Percentiles rank a stretch among this genome's conserved stretches.
Evolutionary conservation across 2,329 filamentous ascomycete species (phyloP).

Genomic region (Seiridium unicorne): DNA sequence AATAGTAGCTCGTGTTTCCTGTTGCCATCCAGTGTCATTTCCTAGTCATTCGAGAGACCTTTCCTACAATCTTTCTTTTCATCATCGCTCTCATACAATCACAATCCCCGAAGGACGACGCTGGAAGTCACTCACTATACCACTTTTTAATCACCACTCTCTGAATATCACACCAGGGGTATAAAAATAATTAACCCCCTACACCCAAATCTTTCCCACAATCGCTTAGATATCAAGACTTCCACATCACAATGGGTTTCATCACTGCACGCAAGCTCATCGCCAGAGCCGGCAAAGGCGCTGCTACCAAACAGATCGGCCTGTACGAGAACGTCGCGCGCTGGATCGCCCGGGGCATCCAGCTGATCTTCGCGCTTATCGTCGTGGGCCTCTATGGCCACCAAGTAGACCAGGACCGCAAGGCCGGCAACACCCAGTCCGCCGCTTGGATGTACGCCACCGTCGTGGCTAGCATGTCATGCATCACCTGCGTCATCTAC

Average conservation of each 20-base stretch:
- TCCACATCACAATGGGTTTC: conserved; percentile 4
- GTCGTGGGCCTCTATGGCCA: conserved; percentile 68
- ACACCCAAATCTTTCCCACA: background rate
- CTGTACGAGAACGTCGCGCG: conserved; percentile 47
- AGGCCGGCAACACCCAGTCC: conserved; percentile 36
- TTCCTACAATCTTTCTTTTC: background rate
- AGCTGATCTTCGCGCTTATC: conserved; percentile 68
- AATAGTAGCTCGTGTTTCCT: background rate
- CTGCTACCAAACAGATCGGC: conserved; percentile 43
- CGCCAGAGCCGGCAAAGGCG: conserved; percentile 34
- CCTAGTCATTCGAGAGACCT: background rate
- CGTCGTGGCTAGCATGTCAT: conserved; percentile 52
- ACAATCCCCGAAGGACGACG: background rate
- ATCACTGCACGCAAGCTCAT: conserved; percentile 9
- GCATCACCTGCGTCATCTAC: conserved; percentile 46
- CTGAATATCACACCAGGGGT: background rate
- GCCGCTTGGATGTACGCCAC: conserved; percentile 66
- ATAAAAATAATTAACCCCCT: background rate
- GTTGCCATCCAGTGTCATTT: background rate
- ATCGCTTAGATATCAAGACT: background rate
- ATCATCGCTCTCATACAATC: too few relatives aligned
- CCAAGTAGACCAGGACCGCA: conserved; percentile 49
- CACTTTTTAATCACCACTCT: background rate
- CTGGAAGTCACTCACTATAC: conserved; percentile 5
- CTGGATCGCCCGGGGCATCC: conserved; percentile 59